A percentile compares a stretch with the other conserved stretches of the same genome.
These are phyloP conservation scores for Punica granatum DNA, from an alignment of 345 rosid species.

Conservation along the genomic window DNA sequence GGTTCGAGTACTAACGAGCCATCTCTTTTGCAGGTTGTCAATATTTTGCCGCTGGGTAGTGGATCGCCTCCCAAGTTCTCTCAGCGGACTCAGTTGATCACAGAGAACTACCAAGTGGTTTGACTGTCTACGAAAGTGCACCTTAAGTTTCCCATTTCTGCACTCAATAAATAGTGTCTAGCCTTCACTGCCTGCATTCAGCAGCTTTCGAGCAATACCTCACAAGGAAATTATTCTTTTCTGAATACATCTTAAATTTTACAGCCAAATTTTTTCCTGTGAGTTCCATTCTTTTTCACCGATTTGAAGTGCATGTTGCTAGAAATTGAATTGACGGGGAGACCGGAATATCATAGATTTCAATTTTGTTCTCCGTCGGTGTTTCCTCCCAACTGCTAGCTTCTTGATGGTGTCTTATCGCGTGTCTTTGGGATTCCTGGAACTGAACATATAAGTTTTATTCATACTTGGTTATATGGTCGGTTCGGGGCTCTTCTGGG, in stretches of 20 bases:
- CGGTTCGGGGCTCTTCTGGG: too few relatives aligned
- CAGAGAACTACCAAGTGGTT: constrained; percentile 81
- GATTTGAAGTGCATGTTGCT: background rate
- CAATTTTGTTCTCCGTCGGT: background rate
- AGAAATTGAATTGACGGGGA: background rate
- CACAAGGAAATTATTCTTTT: background rate
- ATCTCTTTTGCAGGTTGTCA: constrained; percentile 43
- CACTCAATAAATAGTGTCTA: background rate
- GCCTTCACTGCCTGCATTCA: background rate
- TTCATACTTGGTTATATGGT: too few relatives aligned
- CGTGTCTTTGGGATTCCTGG: too few relatives aligned
- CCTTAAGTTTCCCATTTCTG: background rate
- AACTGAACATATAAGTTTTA: too few relatives aligned
- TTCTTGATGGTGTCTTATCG: too few relatives aligned
- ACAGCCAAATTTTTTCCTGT: background rate
- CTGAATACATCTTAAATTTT: background rate
- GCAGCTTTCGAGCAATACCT: background rate
- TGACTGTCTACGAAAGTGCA: constrained; percentile 17
- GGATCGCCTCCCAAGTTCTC: constrained; percentile 72
- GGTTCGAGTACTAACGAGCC: background rate
- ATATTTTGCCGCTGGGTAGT: constrained; percentile 57
- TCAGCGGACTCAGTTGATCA: constrained; percentile 65
- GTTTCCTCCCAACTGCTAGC: too few relatives aligned
- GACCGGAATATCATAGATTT: background rate
- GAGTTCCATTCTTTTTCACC: background rate